These are phyloP conservation scores for Cyclostephanos invisitatus DNA, from an alignment of 108 stramenopile species.

Conservation along the genomic window DNA sequence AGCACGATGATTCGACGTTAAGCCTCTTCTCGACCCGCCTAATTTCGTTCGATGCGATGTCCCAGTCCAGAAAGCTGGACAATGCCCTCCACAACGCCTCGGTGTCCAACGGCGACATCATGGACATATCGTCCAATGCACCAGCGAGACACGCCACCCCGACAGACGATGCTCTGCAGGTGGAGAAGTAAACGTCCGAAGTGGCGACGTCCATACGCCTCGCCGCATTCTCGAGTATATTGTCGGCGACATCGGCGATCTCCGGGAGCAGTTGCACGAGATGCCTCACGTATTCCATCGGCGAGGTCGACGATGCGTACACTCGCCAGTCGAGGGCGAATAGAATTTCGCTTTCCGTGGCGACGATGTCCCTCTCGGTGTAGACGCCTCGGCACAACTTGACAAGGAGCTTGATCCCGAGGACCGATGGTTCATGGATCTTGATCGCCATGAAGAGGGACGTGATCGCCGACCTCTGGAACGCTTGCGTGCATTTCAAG, in stretches of 20 bases:
- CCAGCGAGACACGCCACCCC: conserved; percentile 22
- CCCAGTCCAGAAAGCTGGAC: conserved; percentile 3
- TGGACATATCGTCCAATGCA: conserved; percentile 9
- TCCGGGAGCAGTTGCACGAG: conserved; percentile 6
- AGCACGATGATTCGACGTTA: conserved; percentile 4
- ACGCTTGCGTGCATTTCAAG: conserved; percentile 16
- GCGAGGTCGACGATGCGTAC: conserved; percentile 4
- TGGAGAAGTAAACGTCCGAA: conserved; percentile 16
- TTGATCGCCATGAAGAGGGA: conserved; percentile 42
- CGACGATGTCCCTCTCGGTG: background rate
- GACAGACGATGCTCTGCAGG: conserved; percentile 8
- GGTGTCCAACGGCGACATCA: background rate
- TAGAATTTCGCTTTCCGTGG: conserved; percentile 13
- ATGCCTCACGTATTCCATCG: conserved; percentile 28
- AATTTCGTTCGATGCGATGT: conserved; percentile 22
- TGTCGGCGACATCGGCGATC: background rate
- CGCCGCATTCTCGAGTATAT: conserved; percentile 3
- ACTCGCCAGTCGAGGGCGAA: conserved; percentile 15
- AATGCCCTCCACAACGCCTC: conserved; percentile 14
- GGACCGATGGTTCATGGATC: conserved; percentile 18
- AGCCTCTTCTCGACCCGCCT: conserved; percentile 17
- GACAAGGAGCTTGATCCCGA: conserved; percentile 7
- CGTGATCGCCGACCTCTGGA: conserved; percentile 28
- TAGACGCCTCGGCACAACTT: conserved; percentile 28
- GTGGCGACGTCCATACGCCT: conserved; percentile 16